These are phyloP conservation scores for Coniochaeta ligniaria DNA, from an alignment of 2,329 filamentous ascomycete genomes.

Conservation along the genomic window DNA sequence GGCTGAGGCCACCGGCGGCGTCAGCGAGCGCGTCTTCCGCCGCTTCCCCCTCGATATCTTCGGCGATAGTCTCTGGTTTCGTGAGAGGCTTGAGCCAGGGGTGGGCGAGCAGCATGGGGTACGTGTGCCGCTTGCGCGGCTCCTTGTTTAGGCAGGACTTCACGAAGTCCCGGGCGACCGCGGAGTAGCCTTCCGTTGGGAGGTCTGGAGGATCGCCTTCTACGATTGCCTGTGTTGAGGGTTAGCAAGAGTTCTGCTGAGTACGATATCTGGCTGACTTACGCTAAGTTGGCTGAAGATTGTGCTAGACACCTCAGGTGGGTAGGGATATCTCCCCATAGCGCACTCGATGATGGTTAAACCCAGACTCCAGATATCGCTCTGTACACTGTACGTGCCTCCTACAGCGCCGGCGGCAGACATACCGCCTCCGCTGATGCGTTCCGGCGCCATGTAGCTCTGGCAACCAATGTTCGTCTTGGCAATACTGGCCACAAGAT, in stretches of 20 bases:
- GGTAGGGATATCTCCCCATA: constrained; percentile 90
- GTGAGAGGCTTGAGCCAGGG: constrained; percentile 61
- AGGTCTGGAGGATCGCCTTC: constrained; percentile 92
- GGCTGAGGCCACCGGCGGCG: constrained; percentile 34
- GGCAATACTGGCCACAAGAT: constrained; percentile 92
- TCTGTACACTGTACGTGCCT: constrained; percentile 95
- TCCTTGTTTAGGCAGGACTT: constrained; percentile 86
- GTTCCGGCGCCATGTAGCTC: constrained; percentile 97
- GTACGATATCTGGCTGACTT: constrained; percentile 35
- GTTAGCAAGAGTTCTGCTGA: background rate
- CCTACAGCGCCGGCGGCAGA: constrained; percentile 61
- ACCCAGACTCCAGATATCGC: constrained; percentile 94
- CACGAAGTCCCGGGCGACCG: constrained; percentile 79
- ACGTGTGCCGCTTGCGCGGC: constrained; percentile 86
- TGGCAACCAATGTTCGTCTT: constrained; percentile 99
- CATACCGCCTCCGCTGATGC: constrained; percentile 82
- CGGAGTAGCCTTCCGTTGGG: constrained; percentile 70
- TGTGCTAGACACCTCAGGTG: constrained; percentile 93
- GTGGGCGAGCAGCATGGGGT: constrained; percentile 81
- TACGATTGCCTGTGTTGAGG: constrained; percentile 71
- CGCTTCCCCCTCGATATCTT: constrained; percentile 26
- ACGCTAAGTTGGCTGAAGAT: constrained; percentile 97
- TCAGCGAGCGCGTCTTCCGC: constrained; percentile 26
- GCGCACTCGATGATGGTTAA: constrained; percentile 94
- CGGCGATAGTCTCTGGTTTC: constrained; percentile 22